Evolutionary conservation across 352 stramenopile species (phyloP).

Genomic region (Globisporangium polare): DNA sequence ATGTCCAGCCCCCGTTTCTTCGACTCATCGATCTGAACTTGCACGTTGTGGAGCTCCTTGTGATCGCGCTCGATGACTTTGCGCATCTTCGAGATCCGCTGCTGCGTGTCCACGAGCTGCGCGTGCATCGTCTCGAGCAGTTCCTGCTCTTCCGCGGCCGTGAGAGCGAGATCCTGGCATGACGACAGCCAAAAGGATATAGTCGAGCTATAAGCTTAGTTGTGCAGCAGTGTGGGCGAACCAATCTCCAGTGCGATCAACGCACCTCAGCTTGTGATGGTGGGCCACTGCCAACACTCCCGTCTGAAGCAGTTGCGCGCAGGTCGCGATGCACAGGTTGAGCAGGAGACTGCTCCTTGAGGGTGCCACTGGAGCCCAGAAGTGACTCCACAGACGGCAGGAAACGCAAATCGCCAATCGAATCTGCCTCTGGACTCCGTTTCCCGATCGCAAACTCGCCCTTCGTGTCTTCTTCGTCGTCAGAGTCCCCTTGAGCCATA

Average conservation of each 20-base stretch:
- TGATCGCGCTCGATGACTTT: constrained; percentile 36
- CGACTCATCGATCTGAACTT: constrained; percentile 31
- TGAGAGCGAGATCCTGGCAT: constrained; percentile 2
- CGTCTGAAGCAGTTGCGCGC: background rate
- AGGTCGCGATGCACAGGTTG: background rate
- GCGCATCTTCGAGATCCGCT: constrained; percentile 35
- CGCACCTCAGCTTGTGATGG: background rate
- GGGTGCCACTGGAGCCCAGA: background rate
- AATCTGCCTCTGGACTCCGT: background rate
- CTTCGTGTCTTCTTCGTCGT: constrained; percentile 1
- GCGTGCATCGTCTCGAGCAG: constrained; percentile 29
- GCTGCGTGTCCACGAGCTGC: constrained; percentile 28
- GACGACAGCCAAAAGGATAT: too few relatives aligned
- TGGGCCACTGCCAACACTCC: background rate
- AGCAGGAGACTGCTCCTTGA: background rate
- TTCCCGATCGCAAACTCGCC: background rate
- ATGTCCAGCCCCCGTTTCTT: constrained; percentile 27
- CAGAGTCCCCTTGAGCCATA: constrained; percentile 2
- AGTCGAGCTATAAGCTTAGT: background rate
- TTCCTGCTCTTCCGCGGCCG: constrained; percentile 14
- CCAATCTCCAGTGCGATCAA: background rate
- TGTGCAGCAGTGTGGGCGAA: background rate
- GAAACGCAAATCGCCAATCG: background rate
- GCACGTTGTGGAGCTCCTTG: constrained; percentile 20
- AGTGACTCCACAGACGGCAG: constrained; percentile 2